phyloP scores from a whole-genome alignment of 129 eudicot genomes.

The Rutidosis leptorrhynchoides region DNA sequence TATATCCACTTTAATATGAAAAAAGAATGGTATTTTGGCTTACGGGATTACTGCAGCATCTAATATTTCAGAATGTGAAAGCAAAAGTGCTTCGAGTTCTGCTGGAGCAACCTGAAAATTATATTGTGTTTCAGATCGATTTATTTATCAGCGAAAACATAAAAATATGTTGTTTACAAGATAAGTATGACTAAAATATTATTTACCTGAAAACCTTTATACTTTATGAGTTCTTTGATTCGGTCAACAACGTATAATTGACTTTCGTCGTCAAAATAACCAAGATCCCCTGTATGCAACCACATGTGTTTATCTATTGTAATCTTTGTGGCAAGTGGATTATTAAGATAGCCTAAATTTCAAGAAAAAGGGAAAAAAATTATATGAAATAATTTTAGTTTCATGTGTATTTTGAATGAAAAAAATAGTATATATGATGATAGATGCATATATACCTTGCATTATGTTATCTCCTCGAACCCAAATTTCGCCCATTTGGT shows the following conservation, averaged over 20 bases:
- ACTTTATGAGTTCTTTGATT: constrained; percentile 86
- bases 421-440: no score
- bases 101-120: constrained; percentile 90
- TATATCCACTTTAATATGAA: no score
- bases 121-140: constrained; percentile 7
- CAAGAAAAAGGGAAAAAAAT: not conserved
- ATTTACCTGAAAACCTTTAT: constrained; percentile 87
- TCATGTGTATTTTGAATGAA: not conserved
- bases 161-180: no score
- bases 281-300: constrained; percentile 93
- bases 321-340: constrained; percentile 71
- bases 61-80: constrained; percentile 76
- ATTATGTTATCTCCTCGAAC: constrained; percentile 80
- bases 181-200: not conserved
- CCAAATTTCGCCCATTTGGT: constrained; percentile 83
- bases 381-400: no score
- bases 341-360: constrained; percentile 64
- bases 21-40: constrained; percentile 13
- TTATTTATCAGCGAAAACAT: not conserved
- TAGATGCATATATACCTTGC: constrained; percentile 50
- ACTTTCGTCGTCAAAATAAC: constrained; percentile 86
- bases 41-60: constrained; percentile 97
- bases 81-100: constrained; percentile 81
- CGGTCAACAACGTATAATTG: constrained; percentile 75
- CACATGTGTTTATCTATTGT: constrained; percentile 80